Evolutionary conservation across 805 yeast species (phyloP).

Genomic region (Saccharomycopsis synnaedendra): DNA sequence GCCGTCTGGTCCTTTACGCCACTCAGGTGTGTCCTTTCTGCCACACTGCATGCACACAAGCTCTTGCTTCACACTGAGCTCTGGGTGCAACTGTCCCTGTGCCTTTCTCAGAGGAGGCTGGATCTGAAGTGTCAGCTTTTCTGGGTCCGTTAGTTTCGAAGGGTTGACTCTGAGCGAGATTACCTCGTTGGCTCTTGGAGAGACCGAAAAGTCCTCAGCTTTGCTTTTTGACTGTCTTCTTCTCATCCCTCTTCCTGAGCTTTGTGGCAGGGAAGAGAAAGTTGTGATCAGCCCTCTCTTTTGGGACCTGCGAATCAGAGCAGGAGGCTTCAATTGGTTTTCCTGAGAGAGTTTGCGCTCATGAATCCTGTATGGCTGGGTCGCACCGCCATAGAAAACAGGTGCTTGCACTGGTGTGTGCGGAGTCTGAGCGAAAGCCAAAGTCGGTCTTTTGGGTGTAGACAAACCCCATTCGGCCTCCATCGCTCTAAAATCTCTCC

Average conservation of each 20-base stretch:
- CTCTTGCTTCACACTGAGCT: slow-evolving; percentile 20
- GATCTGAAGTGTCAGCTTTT: background rate
- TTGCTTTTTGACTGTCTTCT: background rate
- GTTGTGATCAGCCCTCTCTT: no score
- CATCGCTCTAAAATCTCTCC: background rate
- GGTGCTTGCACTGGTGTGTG: no score
- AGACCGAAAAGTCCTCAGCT: background rate
- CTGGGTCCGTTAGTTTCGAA: background rate
- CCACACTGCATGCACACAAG: slow-evolving; percentile 57
- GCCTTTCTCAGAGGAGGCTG: slow-evolving; percentile 13
- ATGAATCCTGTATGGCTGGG: no score
- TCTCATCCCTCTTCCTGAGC: background rate
- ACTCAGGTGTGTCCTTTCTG: slow-evolving; percentile 71
- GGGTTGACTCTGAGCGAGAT: slow-evolving; percentile 11
- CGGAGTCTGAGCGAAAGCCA: no score
- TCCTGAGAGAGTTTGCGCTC: no score
- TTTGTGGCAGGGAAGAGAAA: no score
- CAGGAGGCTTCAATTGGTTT: no score
- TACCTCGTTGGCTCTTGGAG: background rate
- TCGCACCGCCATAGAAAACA: no score
- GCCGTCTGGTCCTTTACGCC: slow-evolving; percentile 88
- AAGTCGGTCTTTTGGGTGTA: no score
- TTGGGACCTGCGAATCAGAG: no score
- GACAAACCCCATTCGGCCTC: no score
- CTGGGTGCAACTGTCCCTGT: slow-evolving; percentile 26